Conservation (phyloP, 441 rosid species). For the Populus trichocarpa region DNA sequence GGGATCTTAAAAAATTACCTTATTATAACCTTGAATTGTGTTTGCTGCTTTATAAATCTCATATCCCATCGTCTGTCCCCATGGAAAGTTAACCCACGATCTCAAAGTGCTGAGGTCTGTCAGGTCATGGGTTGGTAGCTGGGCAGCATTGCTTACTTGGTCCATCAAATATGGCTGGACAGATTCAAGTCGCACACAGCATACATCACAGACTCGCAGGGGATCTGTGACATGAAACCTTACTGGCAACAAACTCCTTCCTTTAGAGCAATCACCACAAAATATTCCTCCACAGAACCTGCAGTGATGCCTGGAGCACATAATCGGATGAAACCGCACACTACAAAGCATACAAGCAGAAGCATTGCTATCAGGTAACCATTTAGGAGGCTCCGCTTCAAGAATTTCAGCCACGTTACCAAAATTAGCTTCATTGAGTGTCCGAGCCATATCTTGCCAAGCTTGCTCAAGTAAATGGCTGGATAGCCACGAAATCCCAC, state of each 20-base stretch:
- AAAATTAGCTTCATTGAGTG: slow-evolving; percentile 75
- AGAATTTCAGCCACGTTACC: slow-evolving; percentile 57
- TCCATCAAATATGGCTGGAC: slow-evolving; percentile 94
- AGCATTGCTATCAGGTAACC: slow-evolving; percentile 82
- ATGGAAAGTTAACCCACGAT: slow-evolving; percentile 97
- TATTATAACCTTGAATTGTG: slow-evolving; percentile 61
- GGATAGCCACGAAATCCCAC: slow-evolving; percentile 58
- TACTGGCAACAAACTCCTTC: slow-evolving; percentile 83
- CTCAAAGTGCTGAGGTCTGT: slow-evolving; percentile 97
- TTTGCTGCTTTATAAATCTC: slow-evolving; percentile 94
- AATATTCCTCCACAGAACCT: slow-evolving; percentile 93
- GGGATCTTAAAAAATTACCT: slow-evolving; percentile 39
- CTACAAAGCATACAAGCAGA: slow-evolving; percentile 85
- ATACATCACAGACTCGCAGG: slow-evolving; percentile 94
- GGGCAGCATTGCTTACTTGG: slow-evolving; percentile 94
- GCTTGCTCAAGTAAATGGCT: slow-evolving; percentile 80
- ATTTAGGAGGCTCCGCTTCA: slow-evolving; percentile 73
- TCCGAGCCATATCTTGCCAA: slow-evolving; percentile 96
- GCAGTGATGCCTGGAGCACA: slow-evolving; percentile 97
- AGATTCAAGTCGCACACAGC: slow-evolving; percentile 83
- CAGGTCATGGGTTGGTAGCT: slow-evolving; percentile 77
- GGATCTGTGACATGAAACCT: slow-evolving; percentile 73
- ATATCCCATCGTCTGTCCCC: slow-evolving; percentile 89
- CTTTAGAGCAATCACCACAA: slow-evolving; percentile 84
- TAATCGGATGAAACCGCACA: slow-evolving; percentile 84